Conservation (phyloP, 176 grass and related monocot species). For the Aegilops longissima region DNA sequence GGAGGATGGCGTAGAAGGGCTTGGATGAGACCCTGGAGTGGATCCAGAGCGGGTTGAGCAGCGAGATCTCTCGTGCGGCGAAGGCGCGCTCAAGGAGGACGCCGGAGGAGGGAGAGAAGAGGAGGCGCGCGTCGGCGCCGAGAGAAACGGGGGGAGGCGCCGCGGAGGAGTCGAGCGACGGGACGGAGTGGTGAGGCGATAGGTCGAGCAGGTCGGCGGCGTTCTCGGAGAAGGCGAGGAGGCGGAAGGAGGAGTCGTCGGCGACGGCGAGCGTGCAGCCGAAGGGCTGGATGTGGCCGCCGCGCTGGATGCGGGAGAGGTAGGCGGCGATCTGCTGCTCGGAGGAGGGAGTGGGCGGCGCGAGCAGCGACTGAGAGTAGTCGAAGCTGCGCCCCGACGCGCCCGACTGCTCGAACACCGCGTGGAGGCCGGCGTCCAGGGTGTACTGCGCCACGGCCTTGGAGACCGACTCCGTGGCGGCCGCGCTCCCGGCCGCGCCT, state of each 20-base stretch:
- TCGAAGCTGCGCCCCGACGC: constrained; percentile 83
- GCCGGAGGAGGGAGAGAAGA: constrained; percentile 64
- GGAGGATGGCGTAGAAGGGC: constrained; percentile 94
- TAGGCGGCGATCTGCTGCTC: constrained; percentile 97
- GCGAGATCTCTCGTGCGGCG: constrained; percentile 78
- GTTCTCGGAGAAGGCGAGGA: constrained; percentile 93
- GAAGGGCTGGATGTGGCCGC: constrained; percentile 91
- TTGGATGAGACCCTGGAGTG: constrained; percentile 77
- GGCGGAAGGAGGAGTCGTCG: constrained; percentile 77
- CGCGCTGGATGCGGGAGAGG: constrained; percentile 93
- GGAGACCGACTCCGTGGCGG: constrained; percentile 69
- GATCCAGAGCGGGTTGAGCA: constrained; percentile 91
- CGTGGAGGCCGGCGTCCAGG: constrained; percentile 84
- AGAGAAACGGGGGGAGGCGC: constrained; percentile 46
- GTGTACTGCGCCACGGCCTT: constrained; percentile 97
- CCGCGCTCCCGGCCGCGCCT: constrained; percentile 16
- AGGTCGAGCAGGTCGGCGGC: constrained; percentile 82
- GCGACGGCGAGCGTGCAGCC: constrained; percentile 83
- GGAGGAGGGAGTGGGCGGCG: constrained; percentile 51
- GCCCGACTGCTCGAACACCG: constrained; percentile 94
- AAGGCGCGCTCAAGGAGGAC: constrained; percentile 66
- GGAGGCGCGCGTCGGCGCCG: constrained; percentile 74
- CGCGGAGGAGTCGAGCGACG: constrained; percentile 57
- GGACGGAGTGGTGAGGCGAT: constrained; percentile 81
- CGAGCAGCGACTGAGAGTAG: constrained; percentile 87